Evolutionary conservation across 78 protist genomes (phyloP).

Genomic region (Chrysochromulina parva): DNA sequence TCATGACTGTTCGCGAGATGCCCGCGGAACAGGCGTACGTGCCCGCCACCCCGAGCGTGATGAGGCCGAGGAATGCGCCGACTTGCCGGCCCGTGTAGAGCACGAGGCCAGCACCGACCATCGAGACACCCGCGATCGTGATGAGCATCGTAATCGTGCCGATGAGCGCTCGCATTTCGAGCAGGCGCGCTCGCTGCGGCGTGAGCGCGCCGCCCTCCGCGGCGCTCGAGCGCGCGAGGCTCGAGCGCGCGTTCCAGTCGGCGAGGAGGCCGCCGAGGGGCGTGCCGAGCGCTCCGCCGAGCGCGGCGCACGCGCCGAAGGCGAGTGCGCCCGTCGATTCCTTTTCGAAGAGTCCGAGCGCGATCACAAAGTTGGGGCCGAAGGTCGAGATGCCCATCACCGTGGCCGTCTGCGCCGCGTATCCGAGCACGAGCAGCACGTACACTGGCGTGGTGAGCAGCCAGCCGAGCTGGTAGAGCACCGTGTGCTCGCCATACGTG

Average conservation of each 20-base stretch:
- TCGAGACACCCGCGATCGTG: too few species aligned
- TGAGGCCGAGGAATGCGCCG: too few species aligned
- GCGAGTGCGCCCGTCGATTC: not conserved
- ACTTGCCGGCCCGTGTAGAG: too few species aligned
- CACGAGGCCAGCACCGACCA: too few species aligned
- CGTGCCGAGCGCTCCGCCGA: conserved; percentile 5
- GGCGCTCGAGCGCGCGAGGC: too few species aligned
- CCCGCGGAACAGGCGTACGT: too few species aligned
- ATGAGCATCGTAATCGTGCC: too few species aligned
- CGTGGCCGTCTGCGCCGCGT: not conserved
- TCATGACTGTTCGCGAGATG: too few species aligned
- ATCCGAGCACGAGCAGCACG: not conserved
- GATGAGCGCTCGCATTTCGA: too few species aligned
- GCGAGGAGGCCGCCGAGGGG: not conserved
- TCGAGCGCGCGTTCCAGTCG: not conserved
- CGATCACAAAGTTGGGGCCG: not conserved
- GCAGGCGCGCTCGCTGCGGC: too few species aligned
- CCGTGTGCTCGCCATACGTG: not conserved
- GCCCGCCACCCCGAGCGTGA: too few species aligned
- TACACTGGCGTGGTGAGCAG: not conserved
- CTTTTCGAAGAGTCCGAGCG: not conserved
- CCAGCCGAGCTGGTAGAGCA: not conserved
- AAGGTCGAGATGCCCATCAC: not conserved
- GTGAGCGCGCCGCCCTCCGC: too few species aligned
- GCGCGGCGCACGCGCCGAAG: not conserved